These are phyloP conservation scores for Saccharomycopsis crataegensis DNA, from an alignment of 1,139 yeast species.

Conservation along the genomic window DNA sequence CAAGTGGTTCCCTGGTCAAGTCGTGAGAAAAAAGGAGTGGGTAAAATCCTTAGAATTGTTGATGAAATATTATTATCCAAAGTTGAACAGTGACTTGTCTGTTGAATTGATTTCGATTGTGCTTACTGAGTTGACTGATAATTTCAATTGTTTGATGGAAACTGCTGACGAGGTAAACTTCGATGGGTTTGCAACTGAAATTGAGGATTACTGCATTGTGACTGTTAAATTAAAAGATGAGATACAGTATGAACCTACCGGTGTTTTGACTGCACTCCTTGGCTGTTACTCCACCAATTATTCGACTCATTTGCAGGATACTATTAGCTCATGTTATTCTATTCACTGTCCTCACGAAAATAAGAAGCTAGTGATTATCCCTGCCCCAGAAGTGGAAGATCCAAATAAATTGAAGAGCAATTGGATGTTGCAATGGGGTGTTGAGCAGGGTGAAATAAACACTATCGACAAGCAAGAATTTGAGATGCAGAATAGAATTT, in stretches of 20 bases:
- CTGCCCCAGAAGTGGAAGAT: conserved; percentile 1
- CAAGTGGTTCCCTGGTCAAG: conserved; percentile 32
- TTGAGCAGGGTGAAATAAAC: conserved; percentile 50
- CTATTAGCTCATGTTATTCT: conserved; percentile 9
- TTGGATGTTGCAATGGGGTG: conserved; percentile 74
- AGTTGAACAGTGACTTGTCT: neutral
- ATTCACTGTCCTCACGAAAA: conserved; percentile 10
- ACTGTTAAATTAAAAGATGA: neutral
- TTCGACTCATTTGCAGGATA: neutral
- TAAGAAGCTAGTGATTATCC: neutral
- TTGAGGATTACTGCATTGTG: conserved; percentile 4
- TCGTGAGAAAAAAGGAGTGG: conserved; percentile 43
- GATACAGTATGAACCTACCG: conserved; percentile 3
- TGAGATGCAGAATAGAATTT: conserved; percentile 67
- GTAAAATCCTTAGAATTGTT: conserved; percentile 44
- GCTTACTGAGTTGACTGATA: neutral
- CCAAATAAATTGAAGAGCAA: conserved; percentile 29
- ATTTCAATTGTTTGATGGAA: neutral
- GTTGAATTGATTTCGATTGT: conserved; percentile 2
- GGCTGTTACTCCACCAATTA: conserved; percentile 9
- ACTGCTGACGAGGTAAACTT: neutral
- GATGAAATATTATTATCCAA: conserved; percentile 34
- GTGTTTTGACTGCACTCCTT: conserved; percentile 10
- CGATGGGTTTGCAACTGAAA: neutral
- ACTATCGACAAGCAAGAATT: conserved; percentile 48